Evolutionary conservation across 768 basidiomycete species (phyloP), one percentile per base, ranked within the genome.

Genomic region (Tulasnella sp.): DNA sequence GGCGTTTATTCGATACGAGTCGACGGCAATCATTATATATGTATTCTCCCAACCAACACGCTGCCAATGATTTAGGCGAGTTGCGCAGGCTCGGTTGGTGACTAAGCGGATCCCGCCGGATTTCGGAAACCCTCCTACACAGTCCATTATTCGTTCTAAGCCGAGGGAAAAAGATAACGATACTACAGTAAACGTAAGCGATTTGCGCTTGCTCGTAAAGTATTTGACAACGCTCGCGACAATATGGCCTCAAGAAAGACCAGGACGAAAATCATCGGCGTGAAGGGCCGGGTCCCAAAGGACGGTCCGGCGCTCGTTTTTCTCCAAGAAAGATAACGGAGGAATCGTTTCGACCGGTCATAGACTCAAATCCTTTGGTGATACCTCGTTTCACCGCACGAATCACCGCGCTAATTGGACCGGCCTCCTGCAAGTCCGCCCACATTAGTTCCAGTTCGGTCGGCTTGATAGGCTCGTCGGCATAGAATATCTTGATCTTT

Each of bases 401-500:
- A 14, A 75, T 48, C 6, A 75, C 74, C n/a, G 41, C 74, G 28
- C 40, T 41, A 22, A 75, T 75, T 28, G 74, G 74, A 44, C 74
- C 74, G 1, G 40, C 24, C 46, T 42, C 11, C 40, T 42, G 40
- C 41, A 75, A n/a, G 22, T 75, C 74, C 18, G 44, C 22, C 74
- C 74, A 75, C 16, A 75, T n/a, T 28, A 75, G 40, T 40, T 75
- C 74, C 14, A 28, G 3, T 31, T 42, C 46, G 40, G 74, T 42
- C 74, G 74, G 74, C 41, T 44, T 75, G 74, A 75, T 75, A 24
- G 77, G 77, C 42, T 80, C 79, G 18, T 80, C 79, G 16, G 72
- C 41, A 34, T 74, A 80, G 37, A 37, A 73, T 42, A 80, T 60
- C 20, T 74, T 74, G 69, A 73, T 48, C 22, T 41, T 73, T 22